A percentile compares a stretch with the other conserved stretches of the same genome.
Evolutionary conservation across 2,329 filamentous ascomycete species (phyloP).

Genomic region (Hyphodiscus sp.): DNA sequence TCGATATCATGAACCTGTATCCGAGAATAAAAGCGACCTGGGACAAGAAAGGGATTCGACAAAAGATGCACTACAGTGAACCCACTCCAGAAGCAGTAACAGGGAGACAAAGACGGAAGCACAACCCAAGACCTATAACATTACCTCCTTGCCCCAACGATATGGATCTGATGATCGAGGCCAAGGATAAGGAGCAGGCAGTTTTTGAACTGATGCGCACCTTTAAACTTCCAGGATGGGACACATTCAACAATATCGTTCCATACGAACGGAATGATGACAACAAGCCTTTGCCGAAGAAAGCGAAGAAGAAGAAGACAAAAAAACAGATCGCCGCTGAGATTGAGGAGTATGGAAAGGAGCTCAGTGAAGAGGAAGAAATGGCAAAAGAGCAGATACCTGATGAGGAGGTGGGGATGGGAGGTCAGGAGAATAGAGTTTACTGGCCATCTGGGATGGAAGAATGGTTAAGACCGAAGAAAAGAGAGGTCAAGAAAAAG

Average conservation of each 20-base stretch:
- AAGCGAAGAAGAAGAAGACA: conserved; percentile 35
- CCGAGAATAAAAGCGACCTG: conserved; percentile 78
- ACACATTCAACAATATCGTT: conserved; percentile 69
- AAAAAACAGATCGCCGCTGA: conserved; percentile 33
- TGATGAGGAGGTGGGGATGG: conserved; percentile 73
- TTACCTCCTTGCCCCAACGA: conserved; percentile 74
- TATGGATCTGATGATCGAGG: conserved; percentile 99
- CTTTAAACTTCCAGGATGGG: conserved; percentile 75
- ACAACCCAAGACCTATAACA: conserved; percentile 70
- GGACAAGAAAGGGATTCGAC: conserved; percentile 75
- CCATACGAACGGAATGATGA: conserved; percentile 74
- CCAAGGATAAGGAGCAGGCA: conserved; percentile 96
- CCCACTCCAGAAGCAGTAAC: conserved; percentile 71
- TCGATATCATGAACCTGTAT: conserved; percentile 70
- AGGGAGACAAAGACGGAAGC: conserved; percentile 71
- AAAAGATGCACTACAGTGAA: conserved; percentile 98
- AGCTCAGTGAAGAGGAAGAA: conserved; percentile 32
- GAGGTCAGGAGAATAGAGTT: conserved; percentile 71
- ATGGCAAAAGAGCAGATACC: conserved; percentile 34
- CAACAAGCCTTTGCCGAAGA: conserved; percentile 49
- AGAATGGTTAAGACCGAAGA: conserved; percentile 79
- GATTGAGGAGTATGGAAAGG: conserved; percentile 28
- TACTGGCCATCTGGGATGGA: conserved; percentile 91
- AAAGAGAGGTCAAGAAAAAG: conserved; percentile 55
- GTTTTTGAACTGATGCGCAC: conserved; percentile 90